Evolutionary conservation across 31 red algal species (phyloP).

Genomic region (Endocladia muricata): DNA sequence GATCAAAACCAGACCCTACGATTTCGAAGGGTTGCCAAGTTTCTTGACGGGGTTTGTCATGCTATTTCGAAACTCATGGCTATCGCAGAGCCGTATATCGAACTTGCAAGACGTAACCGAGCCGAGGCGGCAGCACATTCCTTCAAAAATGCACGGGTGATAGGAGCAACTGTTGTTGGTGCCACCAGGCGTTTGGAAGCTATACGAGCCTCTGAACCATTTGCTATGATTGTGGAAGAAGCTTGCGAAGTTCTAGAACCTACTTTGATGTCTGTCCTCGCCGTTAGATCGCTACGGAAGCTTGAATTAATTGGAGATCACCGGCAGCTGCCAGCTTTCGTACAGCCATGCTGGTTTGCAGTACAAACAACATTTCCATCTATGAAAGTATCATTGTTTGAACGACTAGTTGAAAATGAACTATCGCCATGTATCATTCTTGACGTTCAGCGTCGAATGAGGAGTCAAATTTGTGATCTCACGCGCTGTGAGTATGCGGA

Average conservation of each 20-base stretch:
- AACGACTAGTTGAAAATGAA: conserved; percentile 40
- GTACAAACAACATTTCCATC: conserved; percentile 8
- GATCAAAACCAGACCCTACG: background rate
- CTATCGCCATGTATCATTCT: conserved; percentile 28
- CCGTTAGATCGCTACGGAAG: conserved; percentile 43
- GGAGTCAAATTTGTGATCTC: conserved; percentile 40
- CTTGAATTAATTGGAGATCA: conserved; percentile 65
- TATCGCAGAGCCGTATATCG: conserved; percentile 28
- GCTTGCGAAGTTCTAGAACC: conserved; percentile 64
- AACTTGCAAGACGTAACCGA: conserved; percentile 17
- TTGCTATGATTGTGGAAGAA: conserved; percentile 67
- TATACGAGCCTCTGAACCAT: conserved; percentile 51
- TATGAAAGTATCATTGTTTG: conserved; percentile 50
- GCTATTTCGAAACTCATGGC: background rate
- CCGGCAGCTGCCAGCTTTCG: conserved; percentile 49
- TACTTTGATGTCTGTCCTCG: conserved; percentile 42
- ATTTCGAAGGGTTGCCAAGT: background rate
- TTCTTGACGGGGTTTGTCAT: background rate
- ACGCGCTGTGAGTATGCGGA: conserved; percentile 55
- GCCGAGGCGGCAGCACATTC: conserved; percentile 33
- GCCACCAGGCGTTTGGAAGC: conserved; percentile 48
- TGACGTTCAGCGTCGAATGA: conserved; percentile 48
- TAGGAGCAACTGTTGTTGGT: conserved; percentile 54
- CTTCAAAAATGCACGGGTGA: conserved; percentile 32
- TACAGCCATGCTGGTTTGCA: conserved; percentile 50